Evolutionary conservation across 352 stramenopile species (phyloP).

Genomic region (Phytophthora sp.): DNA sequence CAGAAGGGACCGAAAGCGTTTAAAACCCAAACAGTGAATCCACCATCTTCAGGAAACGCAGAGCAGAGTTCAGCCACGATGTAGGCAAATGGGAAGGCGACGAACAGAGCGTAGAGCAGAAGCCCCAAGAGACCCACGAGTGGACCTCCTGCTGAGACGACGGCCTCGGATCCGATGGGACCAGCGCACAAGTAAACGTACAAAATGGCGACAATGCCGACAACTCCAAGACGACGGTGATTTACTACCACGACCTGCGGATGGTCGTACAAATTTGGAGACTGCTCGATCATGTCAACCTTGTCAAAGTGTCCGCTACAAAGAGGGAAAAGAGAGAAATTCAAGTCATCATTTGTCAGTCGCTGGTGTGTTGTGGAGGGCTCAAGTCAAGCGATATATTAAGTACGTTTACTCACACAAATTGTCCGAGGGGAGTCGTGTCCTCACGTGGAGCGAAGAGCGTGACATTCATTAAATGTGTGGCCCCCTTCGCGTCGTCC

Average conservation of each 20-base stretch:
- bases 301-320: too few species aligned
- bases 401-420: too few species aligned
- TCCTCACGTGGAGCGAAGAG: too few species aligned
- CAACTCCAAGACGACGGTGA: conserved; percentile 37
- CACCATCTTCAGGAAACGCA: conserved; percentile 85
- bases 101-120: conserved; percentile 87
- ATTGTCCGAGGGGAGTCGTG: too few species aligned
- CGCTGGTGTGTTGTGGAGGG: too few species aligned
- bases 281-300: conserved; percentile 42
- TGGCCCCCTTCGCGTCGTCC: too few species aligned
- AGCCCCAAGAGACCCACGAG: conserved; percentile 84
- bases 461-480: too few species aligned
- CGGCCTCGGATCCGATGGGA: conserved; percentile 40
- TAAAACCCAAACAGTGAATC: conserved; percentile 91
- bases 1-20: conserved; percentile 90
- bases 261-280: conserved; percentile 31
- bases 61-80: conserved; percentile 93
- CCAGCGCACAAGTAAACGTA: conserved; percentile 48
- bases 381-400: too few species aligned
- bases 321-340: too few species aligned
- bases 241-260: conserved; percentile 37
- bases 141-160: conserved; percentile 41
- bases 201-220: conserved; percentile 39
- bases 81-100: conserved; percentile 87
- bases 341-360: too few species aligned